A percentile compares a stretch with the other conserved stretches of the same genome.
These are phyloP conservation scores for Coniochaeta ligniaria DNA, from an alignment of 2,329 filamentous ascomycete genomes.

Conservation along the genomic window DNA sequence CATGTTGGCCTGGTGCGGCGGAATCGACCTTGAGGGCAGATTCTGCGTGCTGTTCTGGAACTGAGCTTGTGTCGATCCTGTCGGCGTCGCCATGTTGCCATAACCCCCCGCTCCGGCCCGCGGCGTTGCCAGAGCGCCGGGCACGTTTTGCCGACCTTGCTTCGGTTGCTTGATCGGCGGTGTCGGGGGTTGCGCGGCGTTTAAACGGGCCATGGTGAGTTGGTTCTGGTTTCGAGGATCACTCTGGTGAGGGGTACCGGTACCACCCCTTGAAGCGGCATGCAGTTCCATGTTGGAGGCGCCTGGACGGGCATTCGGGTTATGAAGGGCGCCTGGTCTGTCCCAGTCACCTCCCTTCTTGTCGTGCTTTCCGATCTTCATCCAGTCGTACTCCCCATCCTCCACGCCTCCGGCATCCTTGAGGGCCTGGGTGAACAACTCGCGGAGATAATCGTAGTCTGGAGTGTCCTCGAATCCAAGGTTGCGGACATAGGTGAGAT, in stretches of 20 bases:
- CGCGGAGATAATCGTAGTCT: constrained; percentile 95
- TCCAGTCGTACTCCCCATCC: constrained; percentile 99
- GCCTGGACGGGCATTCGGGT: constrained; percentile 70
- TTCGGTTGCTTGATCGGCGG: constrained; percentile 76
- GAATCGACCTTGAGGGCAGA: constrained; percentile 60
- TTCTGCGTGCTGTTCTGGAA: constrained; percentile 95
- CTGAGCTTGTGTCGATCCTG: constrained; percentile 88
- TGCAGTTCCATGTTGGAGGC: constrained; percentile 81
- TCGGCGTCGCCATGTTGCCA: constrained; percentile 73
- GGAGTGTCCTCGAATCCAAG: constrained; percentile 97
- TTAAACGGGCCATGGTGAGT: constrained; percentile 82
- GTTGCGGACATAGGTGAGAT: constrained; percentile 94
- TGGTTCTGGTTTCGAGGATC: constrained; percentile 47
- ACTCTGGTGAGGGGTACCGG: constrained; percentile 54
- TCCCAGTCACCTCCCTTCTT: constrained; percentile 77
- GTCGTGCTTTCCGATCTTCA: constrained; percentile 80
- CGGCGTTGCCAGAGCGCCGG: constrained; percentile 66
- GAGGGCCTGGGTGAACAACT: constrained; percentile 91
- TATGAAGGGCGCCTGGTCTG: constrained; percentile 60
- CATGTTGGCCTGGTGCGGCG: constrained; percentile 53
- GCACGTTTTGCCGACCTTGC: constrained; percentile 68
- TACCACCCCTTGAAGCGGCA: constrained; percentile 60
- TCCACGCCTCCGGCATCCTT: constrained; percentile 93
- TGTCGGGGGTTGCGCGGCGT: constrained; percentile 84
- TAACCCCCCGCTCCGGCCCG: constrained; percentile 67